A percentile compares a stretch with the other conserved stretches of the same genome.
Conservation (phyloP, 805 yeast species). For the Starmerella tilneyi region DNA sequence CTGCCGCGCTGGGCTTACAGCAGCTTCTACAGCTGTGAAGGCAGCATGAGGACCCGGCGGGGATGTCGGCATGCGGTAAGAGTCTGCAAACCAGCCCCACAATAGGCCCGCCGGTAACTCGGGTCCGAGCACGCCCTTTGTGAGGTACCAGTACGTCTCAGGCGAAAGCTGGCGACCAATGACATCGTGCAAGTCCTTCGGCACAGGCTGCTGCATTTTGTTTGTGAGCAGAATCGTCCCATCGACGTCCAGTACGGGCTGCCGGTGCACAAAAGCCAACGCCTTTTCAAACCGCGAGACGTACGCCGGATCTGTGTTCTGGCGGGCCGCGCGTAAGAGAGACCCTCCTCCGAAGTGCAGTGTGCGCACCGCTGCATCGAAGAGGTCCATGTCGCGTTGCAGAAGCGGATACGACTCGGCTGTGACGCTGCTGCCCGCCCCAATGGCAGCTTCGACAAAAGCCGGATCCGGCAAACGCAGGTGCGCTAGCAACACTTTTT, state of each 20-base stretch:
- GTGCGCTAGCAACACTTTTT: conserved; percentile 47
- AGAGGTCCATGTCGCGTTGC: conserved; percentile 4
- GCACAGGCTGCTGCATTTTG: conserved; percentile 42
- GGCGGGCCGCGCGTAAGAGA: conserved; percentile 19
- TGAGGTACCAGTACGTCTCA: conserved; percentile 70
- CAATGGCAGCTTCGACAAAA: conserved; percentile 62
- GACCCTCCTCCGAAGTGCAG: conserved; percentile 11
- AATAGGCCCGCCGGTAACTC: conserved; percentile 57
- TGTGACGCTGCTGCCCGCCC: conserved; percentile 43
- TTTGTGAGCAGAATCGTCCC: conserved; percentile 59
- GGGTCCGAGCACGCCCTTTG: conserved; percentile 60
- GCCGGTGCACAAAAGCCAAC: conserved; percentile 51
- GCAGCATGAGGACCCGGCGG: conserved; percentile 10
- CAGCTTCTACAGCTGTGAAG: conserved; percentile 41
- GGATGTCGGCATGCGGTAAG: conserved; percentile 34
- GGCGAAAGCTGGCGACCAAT: conserved; percentile 79
- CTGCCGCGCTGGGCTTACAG: conserved; percentile 42
- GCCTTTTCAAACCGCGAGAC: conserved; percentile 55
- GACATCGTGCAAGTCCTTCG: conserved; percentile 71
- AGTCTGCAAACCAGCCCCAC: conserved; percentile 46
- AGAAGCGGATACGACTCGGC: conserved; percentile 9
- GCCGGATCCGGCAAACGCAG: conserved; percentile 52
- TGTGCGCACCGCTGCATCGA: conserved; percentile 9
- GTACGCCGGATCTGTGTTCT: conserved; percentile 28
- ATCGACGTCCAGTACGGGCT: conserved; percentile 59